These are phyloP conservation scores for Carallia brachiata DNA, from an alignment of 345 rosid species.

Conservation along the genomic window DNA sequence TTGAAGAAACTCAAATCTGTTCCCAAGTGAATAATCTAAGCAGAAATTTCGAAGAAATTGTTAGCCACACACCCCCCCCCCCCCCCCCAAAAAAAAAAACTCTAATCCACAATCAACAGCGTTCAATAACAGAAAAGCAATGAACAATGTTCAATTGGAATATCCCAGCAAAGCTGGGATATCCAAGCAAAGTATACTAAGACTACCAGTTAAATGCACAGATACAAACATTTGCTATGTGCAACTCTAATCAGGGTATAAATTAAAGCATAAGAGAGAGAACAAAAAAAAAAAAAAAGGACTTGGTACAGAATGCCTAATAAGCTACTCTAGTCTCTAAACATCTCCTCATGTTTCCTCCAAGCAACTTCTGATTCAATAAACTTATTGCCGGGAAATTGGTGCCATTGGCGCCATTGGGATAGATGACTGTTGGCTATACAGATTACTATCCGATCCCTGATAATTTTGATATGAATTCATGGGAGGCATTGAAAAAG, in stretches of 20 bases:
- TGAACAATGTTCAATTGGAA: slow-evolving; percentile 4
- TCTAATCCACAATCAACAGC: too few species aligned
- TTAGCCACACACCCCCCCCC: too few species aligned
- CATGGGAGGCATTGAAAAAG: slow-evolving; percentile 37
- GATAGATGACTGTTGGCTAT: slow-evolving; percentile 56
- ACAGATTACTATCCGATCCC: slow-evolving; percentile 65
- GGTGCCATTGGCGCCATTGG: slow-evolving; percentile 65
- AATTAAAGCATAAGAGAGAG: background rate
- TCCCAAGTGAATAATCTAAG: too few species aligned
- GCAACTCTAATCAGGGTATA: slow-evolving; percentile 28
- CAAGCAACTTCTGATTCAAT: background rate
- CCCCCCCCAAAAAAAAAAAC: too few species aligned
- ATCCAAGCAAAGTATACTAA: slow-evolving; percentile 7
- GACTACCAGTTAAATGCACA: background rate
- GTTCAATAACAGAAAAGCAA: too few species aligned
- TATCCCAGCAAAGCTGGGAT: slow-evolving; percentile 4
- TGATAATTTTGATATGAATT: slow-evolving; percentile 61
- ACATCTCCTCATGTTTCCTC: background rate
- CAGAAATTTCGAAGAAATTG: too few species aligned
- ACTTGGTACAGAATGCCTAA: slow-evolving; percentile 1
- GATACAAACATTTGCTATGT: slow-evolving; percentile 35
- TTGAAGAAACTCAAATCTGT: too few species aligned
- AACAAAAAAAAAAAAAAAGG: background rate
- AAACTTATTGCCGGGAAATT: slow-evolving; percentile 57
- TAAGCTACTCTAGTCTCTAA: slow-evolving; percentile 13